Evolutionary conservation across 2,329 filamentous ascomycete genomes (phyloP).

Genomic region (Aspergillus fumigatus): DNA sequence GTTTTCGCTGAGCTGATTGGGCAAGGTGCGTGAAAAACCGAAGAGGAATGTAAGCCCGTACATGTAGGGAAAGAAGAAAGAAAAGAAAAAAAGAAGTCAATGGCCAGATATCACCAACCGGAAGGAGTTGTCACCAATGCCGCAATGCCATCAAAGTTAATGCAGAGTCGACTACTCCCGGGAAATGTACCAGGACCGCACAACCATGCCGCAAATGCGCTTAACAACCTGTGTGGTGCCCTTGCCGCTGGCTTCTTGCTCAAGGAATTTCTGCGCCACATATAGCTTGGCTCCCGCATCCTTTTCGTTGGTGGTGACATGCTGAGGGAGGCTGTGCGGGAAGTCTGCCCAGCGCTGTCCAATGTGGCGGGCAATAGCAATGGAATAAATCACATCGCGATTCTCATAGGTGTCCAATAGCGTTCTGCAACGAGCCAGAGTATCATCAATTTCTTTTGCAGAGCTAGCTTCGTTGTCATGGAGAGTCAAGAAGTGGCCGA

Average conservation of each 20-base stretch:
- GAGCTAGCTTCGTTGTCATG: slow-evolving; percentile 54
- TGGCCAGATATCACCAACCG: neutral
- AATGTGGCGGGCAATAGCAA: slow-evolving; percentile 73
- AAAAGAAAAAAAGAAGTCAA: slow-evolving; percentile 1
- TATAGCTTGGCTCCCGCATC: slow-evolving; percentile 63
- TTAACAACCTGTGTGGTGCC: slow-evolving; percentile 71
- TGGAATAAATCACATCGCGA: slow-evolving; percentile 83
- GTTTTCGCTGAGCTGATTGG: slow-evolving; percentile 8
- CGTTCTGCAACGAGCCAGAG: slow-evolving; percentile 61
- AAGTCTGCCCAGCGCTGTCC: slow-evolving; percentile 61
- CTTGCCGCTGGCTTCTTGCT: slow-evolving; percentile 60
- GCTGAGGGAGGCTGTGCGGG: slow-evolving; percentile 51
- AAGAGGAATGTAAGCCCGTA: slow-evolving; percentile 9
- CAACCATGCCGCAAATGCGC: slow-evolving; percentile 64
- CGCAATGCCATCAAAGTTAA: slow-evolving; percentile 11
- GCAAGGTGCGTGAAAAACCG: slow-evolving; percentile 9
- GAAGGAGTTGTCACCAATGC: slow-evolving; percentile 10
- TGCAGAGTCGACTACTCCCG: slow-evolving; percentile 24
- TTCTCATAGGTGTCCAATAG: slow-evolving; percentile 79
- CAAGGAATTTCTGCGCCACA: slow-evolving; percentile 66
- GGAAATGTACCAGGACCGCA: slow-evolving; percentile 51
- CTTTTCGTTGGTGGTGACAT: slow-evolving; percentile 60
- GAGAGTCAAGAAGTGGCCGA: slow-evolving; percentile 67
- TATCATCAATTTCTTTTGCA: slow-evolving; percentile 59
- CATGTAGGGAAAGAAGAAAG: slow-evolving; percentile 1